Evolutionary conservation across 169 alveolate genomes (phyloP), one percentile per base, ranked within the genome.

Genomic region (Plasmodium coatneyi): DNA sequence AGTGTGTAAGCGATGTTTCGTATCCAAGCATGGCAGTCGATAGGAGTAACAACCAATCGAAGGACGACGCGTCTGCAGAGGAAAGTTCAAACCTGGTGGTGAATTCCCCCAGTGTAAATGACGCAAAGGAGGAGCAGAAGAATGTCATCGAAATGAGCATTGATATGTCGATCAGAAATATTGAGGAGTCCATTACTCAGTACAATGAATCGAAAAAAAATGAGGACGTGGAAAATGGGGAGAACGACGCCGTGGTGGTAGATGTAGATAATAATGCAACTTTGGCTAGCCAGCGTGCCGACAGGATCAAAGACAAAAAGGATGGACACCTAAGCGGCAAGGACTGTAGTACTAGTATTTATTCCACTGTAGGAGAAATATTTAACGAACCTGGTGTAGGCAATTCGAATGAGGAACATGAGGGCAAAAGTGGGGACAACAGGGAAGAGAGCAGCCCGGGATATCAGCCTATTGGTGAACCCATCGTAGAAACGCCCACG

Each of bases 121-220:
- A 80, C 49, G 22, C 71, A 56, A 83, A 83, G 32, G 82, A 83
- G 10, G 92, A 83, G 22, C 39, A 71, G n/a, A 43, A 43, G 60
- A 43, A n/a, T 22, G 10, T 71, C 19, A 83, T n/a, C 28, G 60
- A 83, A 36, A 30, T 70, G 30, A 39, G 54, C 19, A 54, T 34
- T 70, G 9, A 43, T 39, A 66, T 34, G n/a, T 83, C 80, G 4
- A 39, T 83, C 30, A 71, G 71, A 30, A 70, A 12, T n/a, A 66
- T 83, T 66, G 82, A 83, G 28, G 30, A 83, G 22, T 22, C 71
- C 34, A 71, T 83, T 22, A 34, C 92, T 9, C 39, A 70, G 16
- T 70, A 83, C 52, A 80, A 83, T 70, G 72, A 83, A 19, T 71
- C 16, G 30, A 41, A n/a, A 66, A 66, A 66, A 66, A 25, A 22